Conservation (phyloP, 192 early-diverging fungal genomes). For the Rhizophagus clarus region DNA sequence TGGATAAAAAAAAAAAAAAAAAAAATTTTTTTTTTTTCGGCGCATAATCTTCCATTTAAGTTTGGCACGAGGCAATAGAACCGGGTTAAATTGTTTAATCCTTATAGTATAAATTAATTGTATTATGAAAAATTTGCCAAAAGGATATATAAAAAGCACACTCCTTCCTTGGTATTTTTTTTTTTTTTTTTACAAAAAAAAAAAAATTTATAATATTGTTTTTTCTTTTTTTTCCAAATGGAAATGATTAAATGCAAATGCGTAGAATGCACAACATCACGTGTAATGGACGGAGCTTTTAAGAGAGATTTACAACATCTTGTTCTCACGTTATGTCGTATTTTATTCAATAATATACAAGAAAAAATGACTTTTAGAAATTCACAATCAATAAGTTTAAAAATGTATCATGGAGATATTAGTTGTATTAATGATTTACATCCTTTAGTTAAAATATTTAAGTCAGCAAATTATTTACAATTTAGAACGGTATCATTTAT, state of each 20-base stretch:
- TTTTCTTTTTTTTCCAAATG: not conserved
- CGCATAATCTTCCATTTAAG: too few species aligned
- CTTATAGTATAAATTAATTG: too few species aligned
- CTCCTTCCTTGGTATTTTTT: too few species aligned
- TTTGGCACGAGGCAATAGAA: too few species aligned
- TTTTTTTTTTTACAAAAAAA: not conserved
- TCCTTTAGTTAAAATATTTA: not conserved
- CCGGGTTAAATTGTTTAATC: too few species aligned
- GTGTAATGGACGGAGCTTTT: not conserved
- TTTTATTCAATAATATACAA: not conserved
- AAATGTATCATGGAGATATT: conserved; percentile 10
- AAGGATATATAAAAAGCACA: too few species aligned
- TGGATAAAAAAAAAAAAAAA: too few species aligned
- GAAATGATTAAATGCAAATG: conserved; percentile 7
- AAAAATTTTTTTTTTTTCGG: too few species aligned
- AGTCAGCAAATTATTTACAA: not conserved
- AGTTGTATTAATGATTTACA: not conserved
- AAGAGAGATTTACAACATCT: conserved; percentile 10
- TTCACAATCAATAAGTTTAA: not conserved
- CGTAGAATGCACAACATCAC: conserved; percentile 13
- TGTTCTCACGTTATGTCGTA: not conserved
- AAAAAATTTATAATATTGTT: not conserved
- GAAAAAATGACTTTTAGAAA: not conserved
- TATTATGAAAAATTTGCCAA: too few species aligned
- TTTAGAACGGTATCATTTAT: not conserved